phyloP scores from a whole-genome alignment of 805 yeast species.

The Ogataea chonburiensis region DNA sequence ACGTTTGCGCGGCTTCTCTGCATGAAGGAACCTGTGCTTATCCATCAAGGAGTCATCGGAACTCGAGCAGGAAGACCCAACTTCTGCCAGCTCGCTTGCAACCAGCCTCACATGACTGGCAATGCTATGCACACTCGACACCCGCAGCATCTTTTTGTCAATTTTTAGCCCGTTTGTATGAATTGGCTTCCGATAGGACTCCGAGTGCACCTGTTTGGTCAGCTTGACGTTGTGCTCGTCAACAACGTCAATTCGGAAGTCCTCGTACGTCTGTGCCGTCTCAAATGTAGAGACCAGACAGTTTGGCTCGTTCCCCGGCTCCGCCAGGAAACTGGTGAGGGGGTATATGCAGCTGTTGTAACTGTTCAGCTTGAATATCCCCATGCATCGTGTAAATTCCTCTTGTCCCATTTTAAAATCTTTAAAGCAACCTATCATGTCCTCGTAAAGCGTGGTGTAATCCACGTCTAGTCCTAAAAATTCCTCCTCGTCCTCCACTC shows the following conservation, averaged over 20 bases:
- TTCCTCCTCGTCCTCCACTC: conserved; percentile 11
- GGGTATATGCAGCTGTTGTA: conserved; percentile 29
- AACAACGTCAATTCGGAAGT: conserved; percentile 25
- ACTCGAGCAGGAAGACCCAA: conserved; percentile 6
- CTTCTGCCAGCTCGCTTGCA: conserved; percentile 9
- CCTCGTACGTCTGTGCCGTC: conserved; percentile 23
- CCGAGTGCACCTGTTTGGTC: conserved; percentile 23
- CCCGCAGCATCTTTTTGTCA: conserved; percentile 23
- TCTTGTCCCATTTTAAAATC: conserved; percentile 17
- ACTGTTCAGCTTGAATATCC: conserved; percentile 28
- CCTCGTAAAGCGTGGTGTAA: conserved; percentile 14
- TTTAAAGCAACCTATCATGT: conserved; percentile 26
- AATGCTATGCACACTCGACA: conserved; percentile 19
- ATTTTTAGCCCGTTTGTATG: conserved; percentile 19
- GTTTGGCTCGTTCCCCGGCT: conserved; percentile 10
- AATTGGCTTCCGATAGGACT: conserved; percentile 26
- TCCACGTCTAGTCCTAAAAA: conserved; percentile 8
- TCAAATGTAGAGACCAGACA: conserved; percentile 22
- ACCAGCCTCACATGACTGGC: conserved; percentile 6
- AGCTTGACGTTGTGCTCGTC: conserved; percentile 24
- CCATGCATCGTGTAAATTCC: conserved; percentile 23
- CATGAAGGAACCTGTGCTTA: background rate
- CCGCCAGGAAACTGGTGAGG: conserved; percentile 21
- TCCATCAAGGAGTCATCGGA: conserved; percentile 7
- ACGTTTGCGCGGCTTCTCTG: conserved; percentile 8